Evolutionary conservation across 495 filamentous ascomycete species (phyloP), one percentile per base, ranked within the genome.

Genomic region (Penicillium alfredii): DNA sequence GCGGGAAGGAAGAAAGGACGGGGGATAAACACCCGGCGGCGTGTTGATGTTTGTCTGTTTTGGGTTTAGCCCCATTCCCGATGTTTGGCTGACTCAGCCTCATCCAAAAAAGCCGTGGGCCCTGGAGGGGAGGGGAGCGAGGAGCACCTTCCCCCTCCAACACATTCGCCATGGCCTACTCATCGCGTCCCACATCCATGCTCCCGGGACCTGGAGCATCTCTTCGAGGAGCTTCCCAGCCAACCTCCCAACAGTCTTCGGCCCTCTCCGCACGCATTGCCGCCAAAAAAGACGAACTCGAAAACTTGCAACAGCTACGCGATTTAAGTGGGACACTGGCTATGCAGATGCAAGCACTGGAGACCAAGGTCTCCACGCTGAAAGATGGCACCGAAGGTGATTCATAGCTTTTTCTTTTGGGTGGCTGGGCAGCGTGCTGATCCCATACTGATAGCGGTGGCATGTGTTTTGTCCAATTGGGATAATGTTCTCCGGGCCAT

Each of bases 401-500:
- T 33, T 11, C 30, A 3, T 36, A 12, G 12, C 23, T 30, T 28
- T 34, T 29, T 28, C 14, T 30, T 17, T 29, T 39, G n/a, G n/a
- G n/a, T n/a, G n/a, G n/a, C n/a, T n/a, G n/a, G n/a, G n/a, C n/a
- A n/a, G n/a, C n/a, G n/a, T n/a, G n/a, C n/a, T n/a, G n/a, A n/a
- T n/a, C n/a, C n/a, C n/a, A n/a, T n/a, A n/a, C n/a, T n/a, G n/a
- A n/a, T 55, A 92, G 90, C 88, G 48, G 88, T 98, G 54, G 92
- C 92, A 30, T 78, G 81, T 30, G 92, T 98, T 11, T 64, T 98
- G 43, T 76, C 84, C 30, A 98, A 98, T 60, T 98, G 92, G 92
- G 84, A 94, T 51, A 93, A 88, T 56, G 89, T 98, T 34, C 72
- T 98, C 12, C 75, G 84, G 33, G 88, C 88, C 23, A 96, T 98